phyloP scores from a whole-genome alignment of 495 filamentous ascomycete genomes.

The Chlorociboria aeruginascens region DNA sequence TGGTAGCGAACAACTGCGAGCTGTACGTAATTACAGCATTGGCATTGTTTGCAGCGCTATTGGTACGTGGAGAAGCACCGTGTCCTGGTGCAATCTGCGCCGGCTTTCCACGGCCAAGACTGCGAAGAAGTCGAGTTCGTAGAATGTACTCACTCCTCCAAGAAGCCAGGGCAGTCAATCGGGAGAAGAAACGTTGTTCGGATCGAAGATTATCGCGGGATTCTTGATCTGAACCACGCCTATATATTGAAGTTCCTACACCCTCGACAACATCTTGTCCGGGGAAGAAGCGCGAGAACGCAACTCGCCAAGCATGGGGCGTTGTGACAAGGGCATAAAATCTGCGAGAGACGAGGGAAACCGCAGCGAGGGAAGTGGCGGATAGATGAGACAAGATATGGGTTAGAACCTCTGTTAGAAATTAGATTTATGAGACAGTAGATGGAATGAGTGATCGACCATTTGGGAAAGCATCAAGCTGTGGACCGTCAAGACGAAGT shows the following conservation, averaged over 20 bases:
- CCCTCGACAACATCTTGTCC: slow-evolving; percentile 41
- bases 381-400: slow-evolving; percentile 86
- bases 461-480: slow-evolving; percentile 65
- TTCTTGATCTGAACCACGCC: slow-evolving; percentile 22
- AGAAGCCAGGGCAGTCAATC: slow-evolving; percentile 65
- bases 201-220: slow-evolving; percentile 39
- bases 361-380: slow-evolving; percentile 61
- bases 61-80: slow-evolving; percentile 31
- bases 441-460: slow-evolving; percentile 38
- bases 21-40: slow-evolving; percentile 65
- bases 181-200: slow-evolving; percentile 64
- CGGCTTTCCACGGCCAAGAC: slow-evolving; percentile 66
- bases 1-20: slow-evolving; percentile 59
- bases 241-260: slow-evolving; percentile 14
- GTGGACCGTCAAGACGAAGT: slow-evolving; percentile 23
- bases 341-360: slow-evolving; percentile 71
- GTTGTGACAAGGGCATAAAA: slow-evolving; percentile 76
- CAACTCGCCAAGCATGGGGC: slow-evolving; percentile 81
- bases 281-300: slow-evolving; percentile 81
- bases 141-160: slow-evolving; percentile 92
- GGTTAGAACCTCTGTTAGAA: slow-evolving; percentile 66
- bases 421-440: slow-evolving; percentile 16
- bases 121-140: slow-evolving; percentile 71
- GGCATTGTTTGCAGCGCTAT: slow-evolving; percentile 37
- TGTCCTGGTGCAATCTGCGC: slow-evolving; percentile 30